These are phyloP conservation scores for Volutella citrinella DNA, from an alignment of 2,329 filamentous ascomycete genomes.

Conservation along the genomic window DNA sequence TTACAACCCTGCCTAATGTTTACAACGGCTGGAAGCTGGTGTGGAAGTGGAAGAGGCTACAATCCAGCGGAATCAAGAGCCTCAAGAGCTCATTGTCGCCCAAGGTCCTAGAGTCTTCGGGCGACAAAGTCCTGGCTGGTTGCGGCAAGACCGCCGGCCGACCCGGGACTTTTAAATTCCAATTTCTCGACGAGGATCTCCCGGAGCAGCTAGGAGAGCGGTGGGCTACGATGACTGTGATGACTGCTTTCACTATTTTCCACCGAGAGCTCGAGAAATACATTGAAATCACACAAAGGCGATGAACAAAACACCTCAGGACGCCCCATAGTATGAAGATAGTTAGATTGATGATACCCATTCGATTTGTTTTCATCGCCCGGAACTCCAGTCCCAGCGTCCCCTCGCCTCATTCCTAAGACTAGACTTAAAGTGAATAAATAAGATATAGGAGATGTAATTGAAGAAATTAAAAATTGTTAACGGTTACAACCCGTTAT, in stretches of 20 bases:
- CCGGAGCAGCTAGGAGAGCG: slow-evolving; percentile 21
- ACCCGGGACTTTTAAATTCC: slow-evolving; percentile 19
- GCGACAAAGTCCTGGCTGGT: slow-evolving; percentile 21
- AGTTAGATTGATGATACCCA: slow-evolving; percentile 3
- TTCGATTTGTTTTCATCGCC: no score
- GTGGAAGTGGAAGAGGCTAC: no score
- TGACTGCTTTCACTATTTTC: slow-evolving; percentile 17
- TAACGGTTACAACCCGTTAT: neutral
- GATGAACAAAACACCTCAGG: neutral
- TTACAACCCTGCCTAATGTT: slow-evolving; percentile 13
- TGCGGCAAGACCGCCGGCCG: slow-evolving; percentile 14
- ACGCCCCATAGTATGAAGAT: neutral
- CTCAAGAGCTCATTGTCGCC: slow-evolving; percentile 5
- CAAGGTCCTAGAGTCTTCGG: slow-evolving; percentile 9
- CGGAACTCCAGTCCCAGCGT: no score
- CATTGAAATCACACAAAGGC: neutral
- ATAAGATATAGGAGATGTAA: neutral
- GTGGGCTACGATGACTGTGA: slow-evolving; percentile 24
- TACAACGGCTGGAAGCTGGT: slow-evolving; percentile 21
- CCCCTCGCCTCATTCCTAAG: no score
- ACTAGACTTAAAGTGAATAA: no score
- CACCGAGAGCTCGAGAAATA: slow-evolving; percentile 3
- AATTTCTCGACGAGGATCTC: slow-evolving; percentile 19
- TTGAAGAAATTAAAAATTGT: slow-evolving; percentile 4
- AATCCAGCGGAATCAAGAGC: slow-evolving; percentile 8